Evolutionary conservation across 495 filamentous ascomycete species (phyloP).

Genomic region (Evernia prunastri): DNA sequence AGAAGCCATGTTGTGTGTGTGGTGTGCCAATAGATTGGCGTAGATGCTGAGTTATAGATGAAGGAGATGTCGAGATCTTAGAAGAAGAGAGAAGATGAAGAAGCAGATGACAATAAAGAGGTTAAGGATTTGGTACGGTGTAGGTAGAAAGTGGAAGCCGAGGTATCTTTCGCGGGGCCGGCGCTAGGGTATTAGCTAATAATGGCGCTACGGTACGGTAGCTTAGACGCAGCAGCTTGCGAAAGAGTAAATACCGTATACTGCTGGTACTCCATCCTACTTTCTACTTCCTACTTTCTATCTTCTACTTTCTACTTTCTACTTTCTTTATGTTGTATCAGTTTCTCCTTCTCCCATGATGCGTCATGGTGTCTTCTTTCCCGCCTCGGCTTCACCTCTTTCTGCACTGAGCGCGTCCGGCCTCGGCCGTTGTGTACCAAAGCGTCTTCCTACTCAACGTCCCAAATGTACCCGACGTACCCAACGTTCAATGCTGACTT

Average conservation of each 20-base stretch:
- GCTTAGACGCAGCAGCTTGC: no score
- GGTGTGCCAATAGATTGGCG: not conserved
- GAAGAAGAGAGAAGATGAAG: not conserved
- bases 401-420: not conserved
- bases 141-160: no score
- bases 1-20: slow-evolving; percentile 55
- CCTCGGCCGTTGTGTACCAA: not conserved
- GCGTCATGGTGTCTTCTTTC: not conserved
- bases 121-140: no score
- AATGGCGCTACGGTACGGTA: no score
- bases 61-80: not conserved
- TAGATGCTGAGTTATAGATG: no score
- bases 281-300: no score
- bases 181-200: no score
- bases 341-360: not conserved
- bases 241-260: no score
- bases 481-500: no score
- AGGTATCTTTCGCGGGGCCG: slow-evolving; percentile 4
- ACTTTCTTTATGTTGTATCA: no score
- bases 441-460: not conserved
- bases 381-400: not conserved
- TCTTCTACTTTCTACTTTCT: no score
- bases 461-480: not conserved
- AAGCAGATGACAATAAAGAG: not conserved
- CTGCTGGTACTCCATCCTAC: no score